phyloP scores from a whole-genome alignment of 2,329 filamentous ascomycete genomes.

The Beauveria caledonica region DNA sequence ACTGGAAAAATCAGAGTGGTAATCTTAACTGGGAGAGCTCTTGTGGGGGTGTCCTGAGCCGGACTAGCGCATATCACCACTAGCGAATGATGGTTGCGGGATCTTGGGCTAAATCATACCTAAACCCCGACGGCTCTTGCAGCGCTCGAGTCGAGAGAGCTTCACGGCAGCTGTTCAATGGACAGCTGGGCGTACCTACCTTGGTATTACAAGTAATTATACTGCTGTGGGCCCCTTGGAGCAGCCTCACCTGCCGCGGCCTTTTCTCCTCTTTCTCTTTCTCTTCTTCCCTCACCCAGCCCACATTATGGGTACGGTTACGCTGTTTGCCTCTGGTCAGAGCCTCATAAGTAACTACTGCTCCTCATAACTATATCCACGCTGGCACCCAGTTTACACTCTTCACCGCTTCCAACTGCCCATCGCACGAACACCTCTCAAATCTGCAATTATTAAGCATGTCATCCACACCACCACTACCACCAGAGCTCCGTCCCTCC shows the following conservation, averaged over 20 bases:
- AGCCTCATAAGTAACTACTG: not conserved
- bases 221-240: not conserved
- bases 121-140: not conserved
- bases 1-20: not conserved
- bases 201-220: not conserved
- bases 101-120: not conserved
- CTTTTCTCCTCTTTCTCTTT: not conserved
- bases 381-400: not conserved
- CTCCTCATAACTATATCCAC: too few species aligned
- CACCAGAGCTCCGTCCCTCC: not conserved
- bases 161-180: not conserved
- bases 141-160: not conserved
- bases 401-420: not conserved
- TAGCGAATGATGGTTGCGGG: not conserved
- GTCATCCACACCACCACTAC: not conserved
- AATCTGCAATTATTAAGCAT: not conserved
- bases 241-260: not conserved
- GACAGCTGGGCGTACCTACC: not conserved
- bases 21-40: not conserved
- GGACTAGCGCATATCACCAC: not conserved
- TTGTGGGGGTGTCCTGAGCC: not conserved
- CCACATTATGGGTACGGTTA: not conserved
- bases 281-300: not conserved
- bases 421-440: not conserved
- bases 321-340: not conserved